Evolutionary conservation across 305 asterid genomes (phyloP).

Genomic region (Fraxinus baroniana): DNA sequence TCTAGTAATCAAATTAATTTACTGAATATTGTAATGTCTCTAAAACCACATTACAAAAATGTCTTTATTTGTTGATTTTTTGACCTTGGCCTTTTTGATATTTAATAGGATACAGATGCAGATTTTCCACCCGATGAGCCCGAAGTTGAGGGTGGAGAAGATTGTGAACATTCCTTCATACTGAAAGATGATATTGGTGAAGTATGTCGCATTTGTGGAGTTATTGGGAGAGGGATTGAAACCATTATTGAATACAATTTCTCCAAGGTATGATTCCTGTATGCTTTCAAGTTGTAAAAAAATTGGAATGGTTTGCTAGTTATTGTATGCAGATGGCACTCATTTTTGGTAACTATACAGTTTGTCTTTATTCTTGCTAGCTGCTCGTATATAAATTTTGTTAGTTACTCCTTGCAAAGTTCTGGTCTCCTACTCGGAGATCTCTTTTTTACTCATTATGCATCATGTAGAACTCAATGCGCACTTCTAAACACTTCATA

Average conservation of each 20-base stretch:
- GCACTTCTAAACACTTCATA: neutral
- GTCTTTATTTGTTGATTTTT: conserved; percentile 8
- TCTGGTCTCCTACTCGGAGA: neutral
- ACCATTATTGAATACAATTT: conserved; percentile 84
- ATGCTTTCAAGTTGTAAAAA: neutral
- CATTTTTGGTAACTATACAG: neutral
- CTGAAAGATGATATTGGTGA: conserved; percentile 90
- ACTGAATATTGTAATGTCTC: neutral
- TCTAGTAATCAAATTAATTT: neutral
- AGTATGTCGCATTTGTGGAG: conserved; percentile 97
- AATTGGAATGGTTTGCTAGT: neutral
- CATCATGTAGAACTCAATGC: neutral
- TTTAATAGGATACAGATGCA: conserved; percentile 52
- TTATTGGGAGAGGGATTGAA: conserved; percentile 77
- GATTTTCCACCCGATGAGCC: conserved; percentile 40
- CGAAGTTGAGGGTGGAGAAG: conserved; percentile 52
- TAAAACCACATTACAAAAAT: neutral
- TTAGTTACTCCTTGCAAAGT: neutral
- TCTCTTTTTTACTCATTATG: conserved; percentile 4
- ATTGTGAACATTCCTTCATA: conserved; percentile 83
- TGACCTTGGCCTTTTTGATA: conserved; percentile 18
- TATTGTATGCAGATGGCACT: neutral
- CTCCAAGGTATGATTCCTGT: conserved; percentile 56
- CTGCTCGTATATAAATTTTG: neutral
- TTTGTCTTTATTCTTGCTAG: neutral